phyloP scores from a whole-genome alignment of 306 rosid genomes.

The Lotus japonicus region DNA sequence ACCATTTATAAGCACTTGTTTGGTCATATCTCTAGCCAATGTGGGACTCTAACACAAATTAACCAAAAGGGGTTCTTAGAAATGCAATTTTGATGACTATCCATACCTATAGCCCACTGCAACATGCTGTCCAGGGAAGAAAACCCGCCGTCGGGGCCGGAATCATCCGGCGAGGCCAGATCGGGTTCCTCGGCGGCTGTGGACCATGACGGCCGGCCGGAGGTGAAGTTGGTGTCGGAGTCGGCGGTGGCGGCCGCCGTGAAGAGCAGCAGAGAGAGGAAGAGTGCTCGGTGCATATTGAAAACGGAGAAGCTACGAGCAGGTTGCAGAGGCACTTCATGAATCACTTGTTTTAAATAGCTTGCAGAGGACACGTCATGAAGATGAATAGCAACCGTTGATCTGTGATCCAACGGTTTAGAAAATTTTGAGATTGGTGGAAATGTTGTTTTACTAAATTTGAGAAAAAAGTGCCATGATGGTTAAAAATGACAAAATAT shows the following conservation, averaged over 20 bases:
- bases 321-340: no score
- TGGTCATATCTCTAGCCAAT: no score
- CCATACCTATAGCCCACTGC: slow-evolving; percentile 83
- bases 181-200: slow-evolving; percentile 46
- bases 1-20: no score
- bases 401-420: slow-evolving; percentile 1
- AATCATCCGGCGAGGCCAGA: slow-evolving; percentile 17
- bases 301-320: no score
- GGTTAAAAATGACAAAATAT: no score
- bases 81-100: not conserved
- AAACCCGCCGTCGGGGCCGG: slow-evolving; percentile 68
- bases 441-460: no score
- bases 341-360: not conserved
- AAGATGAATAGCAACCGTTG: not conserved
- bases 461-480: no score
- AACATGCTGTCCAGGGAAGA: slow-evolving; percentile 84
- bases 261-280: slow-evolving; percentile 11
- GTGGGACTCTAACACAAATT: no score
- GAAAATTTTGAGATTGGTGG: not conserved
- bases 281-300: slow-evolving; percentile 7
- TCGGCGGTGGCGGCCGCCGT: not conserved
- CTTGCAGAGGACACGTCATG: slow-evolving; percentile 2
- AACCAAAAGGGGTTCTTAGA: not conserved
- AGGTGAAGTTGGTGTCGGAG: slow-evolving; percentile 14
- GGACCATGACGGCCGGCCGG: slow-evolving; percentile 35